phyloP scores from a whole-genome alignment of 2,329 filamentous ascomycete genomes.

The Parastagonospora avenae region DNA sequence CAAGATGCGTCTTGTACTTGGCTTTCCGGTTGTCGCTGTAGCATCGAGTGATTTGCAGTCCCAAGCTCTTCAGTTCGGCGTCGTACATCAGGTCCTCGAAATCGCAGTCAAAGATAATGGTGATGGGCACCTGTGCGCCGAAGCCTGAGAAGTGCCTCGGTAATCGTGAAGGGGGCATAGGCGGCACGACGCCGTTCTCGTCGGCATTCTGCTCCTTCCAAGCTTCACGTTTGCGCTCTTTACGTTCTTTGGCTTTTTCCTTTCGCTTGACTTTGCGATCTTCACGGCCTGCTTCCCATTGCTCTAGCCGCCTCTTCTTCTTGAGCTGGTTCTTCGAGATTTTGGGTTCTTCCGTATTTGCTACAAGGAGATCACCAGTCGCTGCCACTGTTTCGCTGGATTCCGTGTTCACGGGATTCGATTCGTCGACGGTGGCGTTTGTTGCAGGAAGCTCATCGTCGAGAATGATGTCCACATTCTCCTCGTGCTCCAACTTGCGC shows the following conservation, averaged over 20 bases:
- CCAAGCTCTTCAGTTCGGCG: constrained; percentile 81
- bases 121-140: constrained; percentile 71
- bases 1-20: constrained; percentile 71
- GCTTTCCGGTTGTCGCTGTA: constrained; percentile 86
- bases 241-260: constrained; percentile 60
- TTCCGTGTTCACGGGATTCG: constrained; percentile 11
- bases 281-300: constrained; percentile 75
- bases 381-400: constrained; percentile 10
- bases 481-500: constrained; percentile 54
- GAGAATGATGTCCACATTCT: constrained; percentile 9
- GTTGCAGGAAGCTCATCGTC: constrained; percentile 14
- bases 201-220: constrained; percentile 46
- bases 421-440: constrained; percentile 15
- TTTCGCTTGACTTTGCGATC: constrained; percentile 63
- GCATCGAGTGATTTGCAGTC: constrained; percentile 80
- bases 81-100: constrained; percentile 91
- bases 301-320: constrained; percentile 71
- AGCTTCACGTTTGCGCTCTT: constrained; percentile 55
- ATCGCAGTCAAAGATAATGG: constrained; percentile 86
- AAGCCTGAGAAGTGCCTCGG: constrained; percentile 28
- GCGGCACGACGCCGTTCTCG: constrained; percentile 24
- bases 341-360: constrained; percentile 22
- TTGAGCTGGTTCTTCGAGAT: constrained; percentile 89
- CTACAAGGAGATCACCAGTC: constrained; percentile 9
- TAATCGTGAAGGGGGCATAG: constrained; percentile 20